Evolutionary conservation across 768 basidiomycete genomes (phyloP), one percentile per base, ranked within the genome.

Genomic region (Pisolithus tinctorius): DNA sequence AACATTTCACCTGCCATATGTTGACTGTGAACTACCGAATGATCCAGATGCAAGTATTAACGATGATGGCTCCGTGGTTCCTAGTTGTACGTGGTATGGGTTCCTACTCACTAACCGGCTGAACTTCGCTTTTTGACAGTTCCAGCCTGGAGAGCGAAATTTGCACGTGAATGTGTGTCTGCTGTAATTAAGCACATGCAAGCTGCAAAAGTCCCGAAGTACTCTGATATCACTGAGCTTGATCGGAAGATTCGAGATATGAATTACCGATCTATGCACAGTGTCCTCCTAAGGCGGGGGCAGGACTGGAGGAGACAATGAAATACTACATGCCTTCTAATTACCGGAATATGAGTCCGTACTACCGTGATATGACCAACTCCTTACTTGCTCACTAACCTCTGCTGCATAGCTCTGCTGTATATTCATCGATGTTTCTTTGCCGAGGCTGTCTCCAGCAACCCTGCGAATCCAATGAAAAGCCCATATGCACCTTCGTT

Each of bases 361-460:
- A 34, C 9, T 20, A 9, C 6, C 27, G 13, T 27, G 30, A 30
- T 20, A 3, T 46, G 13, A 7, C 4, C 29, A n/a, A 36, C 11
- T 49, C 10, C 6, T 25, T 40, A 40, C 23, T 23, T 39, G 38
- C 11, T 9, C 20, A 20, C 41, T 31, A 6, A 41, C 45, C 16
- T 38, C 25, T 46, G 29, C 27, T 47, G 23, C 2, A 26, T 51
- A 87, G 85, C 82, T n/a, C 71, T 87, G 30, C 67, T 87, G 8
- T 86, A 86, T 60, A 77, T 87, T 46, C 85, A 87, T 62, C 82
- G 86, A 14, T 81, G 83, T 57, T 88, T 84, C 71, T 86, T 88
- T 57, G 82, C 85, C 4, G 82, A 86, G 60, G 86, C 85, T 3
- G 74, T 88, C 34, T 73, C 75, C 23, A 84, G 78, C 47, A 77